Evolutionary conservation across 2,329 filamentous ascomycete genomes (phyloP).

Genomic region (Phialemoniopsis sp.): DNA sequence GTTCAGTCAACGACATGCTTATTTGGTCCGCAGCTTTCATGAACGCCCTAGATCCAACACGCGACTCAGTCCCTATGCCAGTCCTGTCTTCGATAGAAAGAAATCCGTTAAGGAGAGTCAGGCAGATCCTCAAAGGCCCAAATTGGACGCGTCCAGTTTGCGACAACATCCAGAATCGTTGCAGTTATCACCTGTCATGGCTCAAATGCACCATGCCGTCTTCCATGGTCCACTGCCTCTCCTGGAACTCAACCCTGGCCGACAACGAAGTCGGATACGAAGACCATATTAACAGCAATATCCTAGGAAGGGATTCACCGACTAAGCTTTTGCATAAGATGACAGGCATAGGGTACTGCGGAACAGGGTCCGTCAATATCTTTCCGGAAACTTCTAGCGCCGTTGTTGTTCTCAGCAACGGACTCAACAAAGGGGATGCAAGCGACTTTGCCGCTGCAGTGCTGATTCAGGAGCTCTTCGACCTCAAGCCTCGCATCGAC

Average conservation of each 20-base stretch:
- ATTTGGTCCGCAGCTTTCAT: no score
- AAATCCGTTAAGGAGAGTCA: no score
- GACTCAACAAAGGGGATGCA: neutral
- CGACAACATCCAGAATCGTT: no score
- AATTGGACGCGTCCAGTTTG: no score
- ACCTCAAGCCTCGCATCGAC: neutral
- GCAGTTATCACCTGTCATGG: neutral
- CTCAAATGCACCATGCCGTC: neutral
- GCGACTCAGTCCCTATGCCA: neutral
- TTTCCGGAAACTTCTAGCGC: neutral
- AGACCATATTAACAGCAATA: neutral
- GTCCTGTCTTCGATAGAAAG: no score
- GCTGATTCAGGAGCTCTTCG: neutral
- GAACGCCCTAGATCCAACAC: neutral
- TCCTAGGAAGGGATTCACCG: neutral
- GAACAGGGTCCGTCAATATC: neutral
- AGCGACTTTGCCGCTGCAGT: neutral
- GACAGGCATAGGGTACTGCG: neutral
- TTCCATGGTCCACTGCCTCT: neutral
- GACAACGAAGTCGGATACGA: neutral
- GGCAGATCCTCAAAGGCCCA: no score
- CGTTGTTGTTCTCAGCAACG: slow-evolving; percentile 1
- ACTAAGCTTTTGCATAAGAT: neutral
- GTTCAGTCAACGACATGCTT: no score
- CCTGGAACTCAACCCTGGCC: neutral